These are phyloP conservation scores for Elsinoe fawcettii DNA, from an alignment of 2,329 filamentous ascomycete species.

Conservation along the genomic window DNA sequence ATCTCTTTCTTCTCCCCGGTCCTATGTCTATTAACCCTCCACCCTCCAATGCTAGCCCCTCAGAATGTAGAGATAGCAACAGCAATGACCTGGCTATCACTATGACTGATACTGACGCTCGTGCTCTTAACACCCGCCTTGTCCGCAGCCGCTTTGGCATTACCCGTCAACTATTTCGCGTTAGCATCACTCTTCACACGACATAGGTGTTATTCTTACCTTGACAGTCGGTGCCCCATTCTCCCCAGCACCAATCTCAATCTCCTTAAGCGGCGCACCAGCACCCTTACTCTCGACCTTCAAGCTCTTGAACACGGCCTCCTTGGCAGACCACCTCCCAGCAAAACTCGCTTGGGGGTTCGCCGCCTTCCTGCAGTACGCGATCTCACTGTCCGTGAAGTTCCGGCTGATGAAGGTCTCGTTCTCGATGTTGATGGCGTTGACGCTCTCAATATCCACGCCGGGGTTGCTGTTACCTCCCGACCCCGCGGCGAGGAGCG, in stretches of 20 bases:
- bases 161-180: constrained; percentile 65
- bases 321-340: constrained; percentile 94
- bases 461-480: constrained; percentile 65
- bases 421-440: constrained; percentile 83
- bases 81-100: constrained; percentile 86
- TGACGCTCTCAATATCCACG: constrained; percentile 86
- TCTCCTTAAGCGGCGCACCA: constrained; percentile 84
- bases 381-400: constrained; percentile 77
- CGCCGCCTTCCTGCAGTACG: constrained; percentile 74
- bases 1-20: neutral
- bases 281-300: constrained; percentile 80
- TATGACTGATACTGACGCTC: constrained; percentile 92
- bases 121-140: constrained; percentile 81
- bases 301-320: constrained; percentile 96
- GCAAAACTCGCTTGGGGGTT: constrained; percentile 85
- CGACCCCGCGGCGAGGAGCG: constrained; percentile 58
- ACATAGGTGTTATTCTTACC: constrained; percentile 50
- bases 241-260: constrained; percentile 79
- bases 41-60: neutral
- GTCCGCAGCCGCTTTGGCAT: constrained; percentile 74
- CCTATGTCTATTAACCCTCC: neutral
- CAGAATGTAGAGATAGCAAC: constrained; percentile 53
- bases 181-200: constrained; percentile 18
- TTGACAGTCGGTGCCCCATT: constrained; percentile 75
- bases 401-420: constrained; percentile 92